phyloP scores from a whole-genome alignment of 208 protist species.

The Trypanosoma brucei region DNA sequence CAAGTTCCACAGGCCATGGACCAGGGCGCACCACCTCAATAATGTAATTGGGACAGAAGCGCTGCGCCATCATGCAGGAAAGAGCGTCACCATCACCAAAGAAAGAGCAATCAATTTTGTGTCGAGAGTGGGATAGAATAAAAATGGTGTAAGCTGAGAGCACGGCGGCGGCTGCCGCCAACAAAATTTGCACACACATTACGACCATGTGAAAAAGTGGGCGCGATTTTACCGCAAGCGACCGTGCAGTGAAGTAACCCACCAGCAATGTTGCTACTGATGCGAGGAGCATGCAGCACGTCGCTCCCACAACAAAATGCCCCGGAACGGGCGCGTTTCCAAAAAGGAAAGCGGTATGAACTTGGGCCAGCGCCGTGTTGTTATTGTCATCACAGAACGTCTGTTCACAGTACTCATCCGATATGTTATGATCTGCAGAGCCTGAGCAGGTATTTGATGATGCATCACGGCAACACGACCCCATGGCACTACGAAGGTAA shows the following conservation, averaged over 20 bases:
- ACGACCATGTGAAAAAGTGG: constrained; percentile 50
- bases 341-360: constrained; percentile 15
- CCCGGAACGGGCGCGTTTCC: constrained; percentile 6
- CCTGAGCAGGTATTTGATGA: constrained; percentile 15
- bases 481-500: constrained; percentile 24
- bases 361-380: constrained; percentile 7
- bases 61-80: constrained; percentile 20
- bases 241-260: constrained; percentile 55
- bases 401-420: neutral
- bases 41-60: constrained; percentile 15
- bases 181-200: constrained; percentile 32
- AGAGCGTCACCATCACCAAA: constrained; percentile 12
- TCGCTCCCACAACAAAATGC: constrained; percentile 28
- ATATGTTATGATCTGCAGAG: neutral
- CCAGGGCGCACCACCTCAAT: constrained; percentile 6
- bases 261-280: constrained; percentile 28
- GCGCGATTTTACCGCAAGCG: constrained; percentile 26
- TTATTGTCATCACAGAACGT: constrained; percentile 10
- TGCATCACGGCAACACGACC: constrained; percentile 24
- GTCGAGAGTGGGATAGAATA: constrained; percentile 13
- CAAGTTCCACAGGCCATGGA: constrained; percentile 12
- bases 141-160: constrained; percentile 55
- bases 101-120: constrained; percentile 27
- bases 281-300: constrained; percentile 40
- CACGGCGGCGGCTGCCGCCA: constrained; percentile 30